phyloP scores from a whole-genome alignment of 345 rosid species.

The Eucalyptus marginata region DNA sequence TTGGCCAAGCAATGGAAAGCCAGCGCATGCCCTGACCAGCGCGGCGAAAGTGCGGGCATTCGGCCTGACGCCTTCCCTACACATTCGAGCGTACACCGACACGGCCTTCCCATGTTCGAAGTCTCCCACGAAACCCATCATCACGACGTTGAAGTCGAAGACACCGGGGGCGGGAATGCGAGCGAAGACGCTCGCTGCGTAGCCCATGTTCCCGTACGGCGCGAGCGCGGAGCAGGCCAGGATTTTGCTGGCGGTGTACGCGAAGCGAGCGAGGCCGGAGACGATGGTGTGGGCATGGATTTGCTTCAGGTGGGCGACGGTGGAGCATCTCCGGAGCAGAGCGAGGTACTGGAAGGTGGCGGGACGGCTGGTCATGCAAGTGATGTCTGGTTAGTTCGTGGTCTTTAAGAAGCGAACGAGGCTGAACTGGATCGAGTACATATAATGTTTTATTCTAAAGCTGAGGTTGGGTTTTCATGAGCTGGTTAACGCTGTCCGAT shows the following conservation, averaged over 20 bases:
- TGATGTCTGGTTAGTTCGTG: not conserved
- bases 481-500: accelerated
- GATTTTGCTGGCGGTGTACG: slow-evolving; percentile 13
- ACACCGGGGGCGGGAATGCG: slow-evolving; percentile 1
- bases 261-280: slow-evolving; percentile 1
- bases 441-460: no score
- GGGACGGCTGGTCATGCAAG: not conserved
- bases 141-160: slow-evolving; percentile 12
- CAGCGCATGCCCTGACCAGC: slow-evolving; percentile 3
- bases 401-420: no score
- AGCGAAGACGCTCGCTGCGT: slow-evolving; percentile 4
- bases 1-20: slow-evolving; percentile 3
- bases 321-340: slow-evolving; percentile 5
- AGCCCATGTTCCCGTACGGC: not conserved
- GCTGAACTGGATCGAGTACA: accelerated
- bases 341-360: not conserved
- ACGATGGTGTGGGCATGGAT: slow-evolving; percentile 13
- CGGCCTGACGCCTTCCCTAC: not conserved
- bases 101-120: not conserved
- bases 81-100: slow-evolving; percentile 3
- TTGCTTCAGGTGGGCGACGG: slow-evolving; percentile 7
- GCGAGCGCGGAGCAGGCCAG: slow-evolving; percentile 7
- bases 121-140: slow-evolving; percentile 11
- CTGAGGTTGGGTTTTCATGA: not conserved
- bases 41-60: slow-evolving; percentile 7